These are phyloP conservation scores for Marchantia paleacea DNA, from an alignment of 225 moss, liverwort and hornwort genomes.

Conservation along the genomic window DNA sequence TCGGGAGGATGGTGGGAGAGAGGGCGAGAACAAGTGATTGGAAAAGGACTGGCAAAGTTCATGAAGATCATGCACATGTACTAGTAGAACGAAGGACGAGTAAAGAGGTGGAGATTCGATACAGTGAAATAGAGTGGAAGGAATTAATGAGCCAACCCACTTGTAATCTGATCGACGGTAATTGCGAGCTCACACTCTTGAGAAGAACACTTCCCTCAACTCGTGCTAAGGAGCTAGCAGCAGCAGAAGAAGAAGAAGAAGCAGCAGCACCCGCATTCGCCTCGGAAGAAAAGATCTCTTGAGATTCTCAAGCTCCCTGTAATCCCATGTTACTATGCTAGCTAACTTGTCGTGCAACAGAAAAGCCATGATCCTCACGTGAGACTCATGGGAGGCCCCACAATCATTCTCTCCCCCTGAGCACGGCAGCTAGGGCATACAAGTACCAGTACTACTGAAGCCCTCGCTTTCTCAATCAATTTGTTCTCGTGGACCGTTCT, in stretches of 20 bases:
- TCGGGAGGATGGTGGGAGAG: not conserved
- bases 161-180: not conserved
- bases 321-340: conserved; percentile 5
- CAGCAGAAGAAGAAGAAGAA: too few species aligned
- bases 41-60: not conserved
- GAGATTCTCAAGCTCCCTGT: conserved; percentile 1
- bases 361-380: conserved; percentile 9
- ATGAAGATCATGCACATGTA: too few species aligned
- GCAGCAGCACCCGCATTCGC: not conserved
- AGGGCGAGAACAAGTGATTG: not conserved
- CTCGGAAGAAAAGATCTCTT: not conserved
- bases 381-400: conserved; percentile 9
- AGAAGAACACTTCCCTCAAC: not conserved
- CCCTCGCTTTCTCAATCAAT: too few species aligned
- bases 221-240: not conserved
- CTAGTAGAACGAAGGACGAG: too few species aligned
- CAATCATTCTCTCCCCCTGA: conserved; percentile 8
- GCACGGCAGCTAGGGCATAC: not conserved
- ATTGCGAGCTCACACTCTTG: not conserved
- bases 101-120: too few species aligned
- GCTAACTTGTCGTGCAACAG: conserved; percentile 10
- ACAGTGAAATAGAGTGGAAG: too few species aligned
- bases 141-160: not conserved
- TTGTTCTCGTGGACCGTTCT: too few species aligned
- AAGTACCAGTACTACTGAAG: not conserved